Base-by-base conservation (phyloP, 148 eudicot genomes). In the Dianthus caryophyllus region DNA sequence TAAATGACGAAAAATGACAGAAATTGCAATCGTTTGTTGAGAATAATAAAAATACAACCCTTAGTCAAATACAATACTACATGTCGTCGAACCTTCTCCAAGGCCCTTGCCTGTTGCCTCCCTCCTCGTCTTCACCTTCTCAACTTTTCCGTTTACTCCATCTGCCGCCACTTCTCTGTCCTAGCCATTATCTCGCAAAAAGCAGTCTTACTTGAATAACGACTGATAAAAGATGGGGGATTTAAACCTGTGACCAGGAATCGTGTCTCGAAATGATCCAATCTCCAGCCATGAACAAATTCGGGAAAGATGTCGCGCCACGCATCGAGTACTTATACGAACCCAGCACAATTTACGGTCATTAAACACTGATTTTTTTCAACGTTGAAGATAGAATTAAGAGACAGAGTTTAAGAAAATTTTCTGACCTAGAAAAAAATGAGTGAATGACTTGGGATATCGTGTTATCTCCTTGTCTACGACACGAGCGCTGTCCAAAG, bases 211-310 rank as follows among this genome's bases (percentile, higher is more conserved):
- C 44, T 41, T 36, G 20, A n/a, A 9, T 49, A 26, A 43, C 14
- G 27, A 21, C 5, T 64, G 9, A 2, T 38, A 56, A 22, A 22
- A 27, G 2, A 16, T 18, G 22, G 24, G 26, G 7, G 18, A 18
- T 11, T n/a, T n/a, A 44, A 26, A 88, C 96, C 96, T 88, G 85
- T 68, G 84, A 79, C 84, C 90, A 88, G 29, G 91, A 88, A 68
- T 90, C 90, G 56, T 88, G 96, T 59, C 90, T 75, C 57, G 66
- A 84, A 66, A 84, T 71, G 68, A 86, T 82, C 90, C 90, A 88
- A 65, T 86, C 96, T 73, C 96, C 96, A n/a, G 90, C 88, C 90
- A 86, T 79, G 79, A 78, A 86, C 66, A 85, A 47, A 61, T 88
- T 88, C 0, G 90, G 87, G 54, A 88, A 88, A 67, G 88, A 88